Base-by-base conservation (phyloP, 441 rosid species). In the Pelargonium myrrhifolium region DNA sequence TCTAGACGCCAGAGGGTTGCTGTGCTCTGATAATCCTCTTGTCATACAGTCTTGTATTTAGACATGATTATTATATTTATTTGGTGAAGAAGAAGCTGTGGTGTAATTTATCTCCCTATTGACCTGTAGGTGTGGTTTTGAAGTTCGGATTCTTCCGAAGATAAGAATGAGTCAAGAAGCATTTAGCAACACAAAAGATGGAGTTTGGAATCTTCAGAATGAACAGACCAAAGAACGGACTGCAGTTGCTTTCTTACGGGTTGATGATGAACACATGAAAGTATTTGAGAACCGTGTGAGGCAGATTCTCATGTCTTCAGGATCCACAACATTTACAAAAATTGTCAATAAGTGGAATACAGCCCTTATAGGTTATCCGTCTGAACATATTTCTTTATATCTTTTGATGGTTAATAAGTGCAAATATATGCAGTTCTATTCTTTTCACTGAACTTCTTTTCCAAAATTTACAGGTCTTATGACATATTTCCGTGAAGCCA, bases 141-240 rank as follows among this genome's bases (percentile, higher is more conserved):
- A 95, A 77, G 90, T 95, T 56, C 93, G 99, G n/a, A 86, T 95
- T 76, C 93, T 90, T 75, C 99, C 99, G 6, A 95, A 95, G 79
- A 90, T 90, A 72, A 92, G 98, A 77, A 95, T 90, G 98, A 95
- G 97, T n/a, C 99, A 88, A 71, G 99, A 95, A 77, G 99, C 98
- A 10, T 95, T 95, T 75, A 95, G 98, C 85, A 92, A 89, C 77
- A 92, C 97, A 4, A 87, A 78, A 78, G 99, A 95, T 75, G 99
- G 99, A 47, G 99, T 92, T 40, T 95, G 99, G 99, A 92, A 95
- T 79, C 76, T 95, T 80, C 98, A 95, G 81, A 95, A 95, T 85
- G 99, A 95, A 68, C 99, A 95, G 79, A 95, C 99, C 63, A 95
- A 95, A 72, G 99, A 95, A 83, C 86, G 99, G 55, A 95, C 98